phyloP scores from a whole-genome alignment of 2,329 filamentous ascomycete genomes.

The Penicillium hesseltinei region DNA sequence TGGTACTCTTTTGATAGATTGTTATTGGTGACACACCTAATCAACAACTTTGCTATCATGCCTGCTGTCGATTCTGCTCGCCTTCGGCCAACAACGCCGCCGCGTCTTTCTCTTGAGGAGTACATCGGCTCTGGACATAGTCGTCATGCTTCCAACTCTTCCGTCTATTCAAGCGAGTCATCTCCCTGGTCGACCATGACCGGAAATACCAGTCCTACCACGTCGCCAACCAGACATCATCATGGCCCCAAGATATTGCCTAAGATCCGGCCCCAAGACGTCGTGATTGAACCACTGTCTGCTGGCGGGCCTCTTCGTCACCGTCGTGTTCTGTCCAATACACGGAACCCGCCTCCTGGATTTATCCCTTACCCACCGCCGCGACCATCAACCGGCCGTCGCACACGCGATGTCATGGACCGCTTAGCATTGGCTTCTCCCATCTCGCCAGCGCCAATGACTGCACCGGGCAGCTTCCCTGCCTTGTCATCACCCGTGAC shows the following conservation, averaged over 20 bases:
- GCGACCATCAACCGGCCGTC: constrained; percentile 46
- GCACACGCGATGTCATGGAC: constrained; percentile 47
- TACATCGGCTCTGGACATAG: constrained; percentile 47
- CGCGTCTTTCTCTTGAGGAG: constrained; percentile 36
- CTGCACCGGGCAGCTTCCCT: constrained; percentile 34
- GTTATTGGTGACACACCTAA: constrained; percentile 13
- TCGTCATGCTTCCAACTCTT: constrained; percentile 64
- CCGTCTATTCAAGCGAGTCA: constrained; percentile 65
- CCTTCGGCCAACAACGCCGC: constrained; percentile 48
- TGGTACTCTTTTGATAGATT: constrained; percentile 15
- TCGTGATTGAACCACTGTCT: constrained; percentile 63
- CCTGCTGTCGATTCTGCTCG: constrained; percentile 42
- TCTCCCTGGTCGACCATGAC: constrained; percentile 68
- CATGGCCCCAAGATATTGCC: constrained; percentile 73
- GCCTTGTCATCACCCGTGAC: constrained; percentile 65
- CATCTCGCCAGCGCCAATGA: constrained; percentile 41
- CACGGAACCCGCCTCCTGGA: constrained; percentile 48
- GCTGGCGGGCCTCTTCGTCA: constrained; percentile 55
- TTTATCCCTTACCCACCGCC: constrained; percentile 52
- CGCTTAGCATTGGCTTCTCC: constrained; percentile 48
- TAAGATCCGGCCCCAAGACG: constrained; percentile 83
- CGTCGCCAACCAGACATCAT: constrained; percentile 69
- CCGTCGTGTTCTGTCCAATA: constrained; percentile 54
- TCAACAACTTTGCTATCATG: constrained; percentile 38
- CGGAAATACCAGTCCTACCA: constrained; percentile 67